Conservation (phyloP, 805 yeast genomes). For the Metschnikowia kunwiensis region DNA sequence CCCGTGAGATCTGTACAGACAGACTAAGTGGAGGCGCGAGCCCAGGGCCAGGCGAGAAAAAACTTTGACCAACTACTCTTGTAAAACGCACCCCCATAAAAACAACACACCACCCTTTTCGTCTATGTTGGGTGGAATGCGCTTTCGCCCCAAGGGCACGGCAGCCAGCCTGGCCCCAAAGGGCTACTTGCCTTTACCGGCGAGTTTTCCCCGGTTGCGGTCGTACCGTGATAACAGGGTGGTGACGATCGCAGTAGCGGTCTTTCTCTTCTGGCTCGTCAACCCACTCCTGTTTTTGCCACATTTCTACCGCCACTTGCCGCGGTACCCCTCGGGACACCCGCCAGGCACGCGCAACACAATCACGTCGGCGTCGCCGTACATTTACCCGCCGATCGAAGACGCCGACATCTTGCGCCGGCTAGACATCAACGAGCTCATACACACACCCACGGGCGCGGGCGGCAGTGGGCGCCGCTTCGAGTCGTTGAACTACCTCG, state of each 20-base stretch:
- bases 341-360: constrained; percentile 31
- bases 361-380: constrained; percentile 47
- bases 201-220: constrained; percentile 6
- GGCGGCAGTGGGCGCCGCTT: constrained; percentile 12
- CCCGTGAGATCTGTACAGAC: too few relatives aligned
- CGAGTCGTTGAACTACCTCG: constrained; percentile 41
- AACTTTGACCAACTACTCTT: too few relatives aligned
- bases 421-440: constrained; percentile 43
- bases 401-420: constrained; percentile 62
- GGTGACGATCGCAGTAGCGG: constrained; percentile 5
- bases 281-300: constrained; percentile 8
- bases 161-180: constrained; percentile 3
- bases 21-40: too few relatives aligned
- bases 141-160: constrained; percentile 18
- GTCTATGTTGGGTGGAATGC: constrained; percentile 12
- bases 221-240: constrained; percentile 10
- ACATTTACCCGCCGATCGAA: constrained; percentile 74
- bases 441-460: constrained; percentile 30
- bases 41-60: too few relatives aligned
- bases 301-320: neutral
- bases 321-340: constrained; percentile 30
- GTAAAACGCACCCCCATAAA: too few relatives aligned
- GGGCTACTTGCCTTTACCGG: constrained; percentile 14
- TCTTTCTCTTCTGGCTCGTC: constrained; percentile 14
- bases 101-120: neutral